These are phyloP conservation scores for Odonthalia washingtoniensis DNA, from an alignment of 31 red algal species.

Conservation along the genomic window DNA sequence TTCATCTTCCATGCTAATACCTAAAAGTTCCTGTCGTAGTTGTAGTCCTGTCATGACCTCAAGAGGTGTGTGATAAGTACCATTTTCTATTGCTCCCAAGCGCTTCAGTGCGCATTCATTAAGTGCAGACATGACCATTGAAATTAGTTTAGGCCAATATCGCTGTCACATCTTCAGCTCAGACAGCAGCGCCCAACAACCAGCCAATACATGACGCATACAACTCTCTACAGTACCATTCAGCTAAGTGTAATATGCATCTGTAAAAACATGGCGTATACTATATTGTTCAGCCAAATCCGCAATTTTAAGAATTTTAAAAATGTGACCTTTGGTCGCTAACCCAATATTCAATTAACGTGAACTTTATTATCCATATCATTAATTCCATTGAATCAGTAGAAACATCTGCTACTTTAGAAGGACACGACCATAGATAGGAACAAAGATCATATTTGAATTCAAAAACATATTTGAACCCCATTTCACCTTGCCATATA, in stretches of 20 bases:
- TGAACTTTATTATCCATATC: constrained; percentile 36
- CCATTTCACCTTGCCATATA: constrained; percentile 6
- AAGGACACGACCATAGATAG: constrained; percentile 45
- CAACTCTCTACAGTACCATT: constrained; percentile 19
- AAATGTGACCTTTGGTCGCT: constrained; percentile 61
- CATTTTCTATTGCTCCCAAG: neutral
- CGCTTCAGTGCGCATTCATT: constrained; percentile 29
- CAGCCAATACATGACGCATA: neutral
- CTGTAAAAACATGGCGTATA: neutral
- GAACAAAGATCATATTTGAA: constrained; percentile 44
- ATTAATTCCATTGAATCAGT: neutral
- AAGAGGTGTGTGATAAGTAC: constrained; percentile 10
- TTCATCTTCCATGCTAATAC: neutral
- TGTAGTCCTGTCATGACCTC: constrained; percentile 29
- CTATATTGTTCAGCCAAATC: neutral
- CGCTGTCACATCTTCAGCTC: neutral
- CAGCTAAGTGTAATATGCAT: constrained; percentile 27
- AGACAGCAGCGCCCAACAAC: neutral
- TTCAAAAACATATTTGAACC: constrained; percentile 31
- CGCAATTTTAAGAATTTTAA: constrained; percentile 11
- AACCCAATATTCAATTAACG: constrained; percentile 18
- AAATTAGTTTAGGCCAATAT: neutral
- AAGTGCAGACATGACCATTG: neutral
- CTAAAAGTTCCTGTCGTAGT: neutral
- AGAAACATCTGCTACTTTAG: neutral